A percentile compares a stretch with the other conserved stretches of the same genome.
phyloP scores from a whole-genome alignment of 441 rosid genomes.

The Theobroma grandiflorum region DNA sequence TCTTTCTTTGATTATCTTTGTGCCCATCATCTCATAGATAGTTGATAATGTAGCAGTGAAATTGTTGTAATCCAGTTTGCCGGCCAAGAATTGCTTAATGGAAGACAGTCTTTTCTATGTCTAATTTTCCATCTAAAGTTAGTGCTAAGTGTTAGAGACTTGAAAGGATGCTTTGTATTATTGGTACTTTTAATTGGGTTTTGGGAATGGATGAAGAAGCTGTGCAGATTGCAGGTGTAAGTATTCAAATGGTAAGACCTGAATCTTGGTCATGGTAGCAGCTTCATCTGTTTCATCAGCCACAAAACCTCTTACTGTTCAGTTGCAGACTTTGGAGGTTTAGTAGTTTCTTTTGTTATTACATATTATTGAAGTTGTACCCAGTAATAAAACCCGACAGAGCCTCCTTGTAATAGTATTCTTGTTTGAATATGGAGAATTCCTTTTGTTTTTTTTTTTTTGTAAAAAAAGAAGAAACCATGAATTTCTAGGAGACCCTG shows the following conservation, averaged over 20 bases:
- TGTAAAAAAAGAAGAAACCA: too few relatives aligned
- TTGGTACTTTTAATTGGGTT: neutral
- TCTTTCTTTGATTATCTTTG: neutral
- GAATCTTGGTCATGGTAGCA: neutral
- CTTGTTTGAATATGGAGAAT: neutral
- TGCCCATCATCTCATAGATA: neutral
- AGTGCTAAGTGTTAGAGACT: too few relatives aligned
- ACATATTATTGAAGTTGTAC: neutral
- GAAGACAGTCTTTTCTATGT: neutral
- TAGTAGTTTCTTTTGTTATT: neutral
- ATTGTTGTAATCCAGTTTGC: neutral
- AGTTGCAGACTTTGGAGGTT: neutral
- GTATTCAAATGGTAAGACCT: neutral
- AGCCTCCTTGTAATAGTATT: neutral
- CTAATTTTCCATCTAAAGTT: neutral
- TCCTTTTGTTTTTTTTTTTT: too few relatives aligned
- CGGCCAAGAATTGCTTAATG: neutral
- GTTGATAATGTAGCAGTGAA: neutral
- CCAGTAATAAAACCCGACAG: neutral
- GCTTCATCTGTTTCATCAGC: neutral
- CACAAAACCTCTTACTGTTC: neutral
- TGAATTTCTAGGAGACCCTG: too few relatives aligned
- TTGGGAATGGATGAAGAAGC: neutral
- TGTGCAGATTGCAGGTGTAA: neutral
- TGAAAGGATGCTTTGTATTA: neutral